These are phyloP conservation scores for Tuber umbilicatum DNA, from an alignment of 495 filamentous ascomycete species.

Conservation along the genomic window DNA sequence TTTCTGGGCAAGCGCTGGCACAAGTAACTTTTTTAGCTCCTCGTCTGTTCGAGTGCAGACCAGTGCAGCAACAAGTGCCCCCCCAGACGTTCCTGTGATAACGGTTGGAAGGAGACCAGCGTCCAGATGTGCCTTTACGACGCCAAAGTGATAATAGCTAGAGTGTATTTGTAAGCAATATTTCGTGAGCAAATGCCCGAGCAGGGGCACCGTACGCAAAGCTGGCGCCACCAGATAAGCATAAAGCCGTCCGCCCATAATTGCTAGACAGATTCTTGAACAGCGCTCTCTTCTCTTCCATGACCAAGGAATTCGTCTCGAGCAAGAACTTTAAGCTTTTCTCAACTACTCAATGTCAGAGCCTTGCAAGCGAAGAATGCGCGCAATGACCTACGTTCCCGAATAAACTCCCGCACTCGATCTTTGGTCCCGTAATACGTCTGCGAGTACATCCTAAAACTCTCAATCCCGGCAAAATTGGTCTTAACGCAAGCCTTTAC, in stretches of 20 bases:
- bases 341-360: constrained; percentile 46
- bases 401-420: constrained; percentile 78
- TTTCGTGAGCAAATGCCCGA: not conserved
- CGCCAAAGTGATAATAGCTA: constrained; percentile 86
- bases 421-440: constrained; percentile 95
- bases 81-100: constrained; percentile 91
- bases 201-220: constrained; percentile 53
- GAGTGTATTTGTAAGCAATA: constrained; percentile 9
- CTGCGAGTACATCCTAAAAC: constrained; percentile 85
- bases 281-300: constrained; percentile 68
- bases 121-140: constrained; percentile 84
- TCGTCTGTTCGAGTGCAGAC: constrained; percentile 85
- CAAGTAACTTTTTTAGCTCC: constrained; percentile 74
- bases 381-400: constrained; percentile 55
- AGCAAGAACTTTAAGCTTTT: constrained; percentile 61
- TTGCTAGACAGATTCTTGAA: constrained; percentile 87
- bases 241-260: constrained; percentile 85
- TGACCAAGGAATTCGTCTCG: constrained; percentile 56
- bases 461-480: constrained; percentile 95
- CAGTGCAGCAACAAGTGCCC: constrained; percentile 82
- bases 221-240: constrained; percentile 85
- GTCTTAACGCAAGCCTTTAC: constrained; percentile 91
- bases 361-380: not conserved
- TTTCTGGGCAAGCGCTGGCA: constrained; percentile 73
- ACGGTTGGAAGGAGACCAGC: constrained; percentile 80